Evolutionary conservation across 306 rosid genomes (phyloP).

Genomic region (Cajanus cajan): DNA sequence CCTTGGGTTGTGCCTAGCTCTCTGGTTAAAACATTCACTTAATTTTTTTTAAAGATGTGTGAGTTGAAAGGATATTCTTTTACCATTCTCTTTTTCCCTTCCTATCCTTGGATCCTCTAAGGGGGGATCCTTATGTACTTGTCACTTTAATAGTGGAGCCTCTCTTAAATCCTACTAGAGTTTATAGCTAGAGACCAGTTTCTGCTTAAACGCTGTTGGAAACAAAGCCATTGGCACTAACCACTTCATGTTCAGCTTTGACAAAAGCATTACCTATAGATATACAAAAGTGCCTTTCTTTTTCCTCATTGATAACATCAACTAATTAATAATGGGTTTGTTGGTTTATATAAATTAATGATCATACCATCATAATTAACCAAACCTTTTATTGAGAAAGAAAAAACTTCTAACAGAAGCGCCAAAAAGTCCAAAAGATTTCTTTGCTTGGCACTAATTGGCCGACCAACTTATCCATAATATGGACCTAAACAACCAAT

Average conservation of each 20-base stretch:
- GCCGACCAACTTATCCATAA: constrained; percentile 32
- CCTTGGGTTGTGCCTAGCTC: not conserved
- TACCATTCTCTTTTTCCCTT: not conserved
- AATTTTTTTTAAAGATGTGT: not conserved
- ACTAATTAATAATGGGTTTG: not conserved
- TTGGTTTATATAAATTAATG: not conserved
- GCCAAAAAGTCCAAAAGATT: constrained; percentile 28
- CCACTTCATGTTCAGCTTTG: constrained; percentile 12
- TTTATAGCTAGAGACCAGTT: not conserved
- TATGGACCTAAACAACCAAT: constrained; percentile 21
- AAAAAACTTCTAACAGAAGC: not conserved
- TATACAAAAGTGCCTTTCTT: not conserved
- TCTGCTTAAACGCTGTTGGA: not conserved
- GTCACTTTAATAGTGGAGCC: not conserved
- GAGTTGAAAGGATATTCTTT: not conserved
- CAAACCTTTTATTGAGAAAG: not conserved
- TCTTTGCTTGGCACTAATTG: constrained; percentile 12
- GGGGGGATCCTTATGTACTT: not conserved
- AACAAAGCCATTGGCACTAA: not conserved
- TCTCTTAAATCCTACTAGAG: not conserved
- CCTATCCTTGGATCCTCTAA: no score
- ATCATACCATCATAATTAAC: not conserved
- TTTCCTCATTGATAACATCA: not conserved
- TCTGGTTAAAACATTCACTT: not conserved
- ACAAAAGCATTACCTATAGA: not conserved